A percentile compares a stretch with the other conserved stretches of the same genome.
Evolutionary conservation across 176 grass and related monocot species (phyloP).

Genomic region (Ampelocalamus luodianensis): DNA sequence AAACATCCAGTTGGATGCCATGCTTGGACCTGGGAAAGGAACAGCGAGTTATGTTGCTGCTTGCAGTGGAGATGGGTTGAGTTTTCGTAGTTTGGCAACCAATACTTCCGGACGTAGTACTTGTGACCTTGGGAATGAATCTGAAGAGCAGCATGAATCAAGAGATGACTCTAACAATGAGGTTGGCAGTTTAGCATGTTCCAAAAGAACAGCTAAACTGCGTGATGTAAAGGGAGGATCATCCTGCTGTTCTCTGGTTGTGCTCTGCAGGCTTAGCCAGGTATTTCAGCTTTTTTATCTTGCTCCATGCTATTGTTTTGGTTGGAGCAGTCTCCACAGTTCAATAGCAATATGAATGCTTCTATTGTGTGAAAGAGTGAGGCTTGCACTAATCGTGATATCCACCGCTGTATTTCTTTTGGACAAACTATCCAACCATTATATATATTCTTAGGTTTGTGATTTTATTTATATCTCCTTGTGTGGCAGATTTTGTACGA

Average conservation of each 20-base stretch:
- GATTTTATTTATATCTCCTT: slow-evolving; percentile 17
- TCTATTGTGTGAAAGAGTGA: no score
- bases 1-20: neutral
- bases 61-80: neutral
- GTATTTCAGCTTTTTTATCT: slow-evolving; percentile 34
- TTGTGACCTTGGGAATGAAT: neutral
- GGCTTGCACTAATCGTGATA: no score
- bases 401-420: neutral
- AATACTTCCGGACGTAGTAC: neutral
- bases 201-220: neutral
- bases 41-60: slow-evolving; percentile 26
- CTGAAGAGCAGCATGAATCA: slow-evolving; percentile 25
- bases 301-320: slow-evolving; percentile 15
- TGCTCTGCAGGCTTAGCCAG: slow-evolving; percentile 52
- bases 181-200: neutral
- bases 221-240: slow-evolving; percentile 3
- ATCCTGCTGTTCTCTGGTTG: slow-evolving; percentile 39
- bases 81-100: neutral
- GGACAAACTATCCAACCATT: neutral
- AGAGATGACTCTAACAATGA: neutral
- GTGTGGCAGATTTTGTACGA: slow-evolving; percentile 49
- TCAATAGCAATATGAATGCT: no score
- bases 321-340: neutral
- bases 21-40: neutral
- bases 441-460: neutral